Evolutionary conservation across 2,329 filamentous ascomycete species (phyloP), one percentile per base, ranked within the genome.

Genomic region (Beauveria scarabaeidicola): DNA sequence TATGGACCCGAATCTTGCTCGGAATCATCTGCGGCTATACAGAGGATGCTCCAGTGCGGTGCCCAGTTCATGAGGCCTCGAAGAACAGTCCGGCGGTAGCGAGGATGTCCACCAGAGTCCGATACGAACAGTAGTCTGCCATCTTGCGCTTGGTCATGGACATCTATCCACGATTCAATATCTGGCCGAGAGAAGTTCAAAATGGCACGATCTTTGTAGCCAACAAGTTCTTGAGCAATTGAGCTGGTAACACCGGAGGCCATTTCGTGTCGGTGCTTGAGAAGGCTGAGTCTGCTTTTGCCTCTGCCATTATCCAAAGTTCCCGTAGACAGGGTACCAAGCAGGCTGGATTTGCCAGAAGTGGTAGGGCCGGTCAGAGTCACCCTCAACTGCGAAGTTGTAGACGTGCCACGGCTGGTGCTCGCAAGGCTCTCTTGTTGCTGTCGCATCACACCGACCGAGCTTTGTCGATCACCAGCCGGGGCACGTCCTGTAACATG

Each of bases 181-280:
- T 96, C 91, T 15, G 86, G 87, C 61, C 88, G 87, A 3, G 89
- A 87, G 70, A 95, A 97, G 70, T 96, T 97, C 67, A 96, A 78
- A 43, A 94, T 79, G 10, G 69, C 69, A 27, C 69, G 69, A 4
- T 78, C 75, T 46, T 81, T 80, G 70, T 97, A 99, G 8, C 94
- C 94, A 63, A 99, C 83, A 10, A 99, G 79, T 71, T 97, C 94
- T 68, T 97, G 93, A 0, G 94, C 90, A 48, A 99, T 88, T 6
- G 93, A 97, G 69, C 91, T 97, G 1, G 94, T 99, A 63, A 96
- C 81, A 0, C 94, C 94, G 2, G 93, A 95, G 3, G 83, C 87
- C 60, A 97, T 89, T 70, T 99, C 94, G 69, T 99, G 94, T 11
- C 90, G 86, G 73, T 99, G 94, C 70, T 91, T 96, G 32, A 99